Percentiles rank a stretch among this genome's conserved stretches.
Evolutionary conservation across 139 green algal species (phyloP).

Genomic region (Zygnema cylindricum): DNA sequence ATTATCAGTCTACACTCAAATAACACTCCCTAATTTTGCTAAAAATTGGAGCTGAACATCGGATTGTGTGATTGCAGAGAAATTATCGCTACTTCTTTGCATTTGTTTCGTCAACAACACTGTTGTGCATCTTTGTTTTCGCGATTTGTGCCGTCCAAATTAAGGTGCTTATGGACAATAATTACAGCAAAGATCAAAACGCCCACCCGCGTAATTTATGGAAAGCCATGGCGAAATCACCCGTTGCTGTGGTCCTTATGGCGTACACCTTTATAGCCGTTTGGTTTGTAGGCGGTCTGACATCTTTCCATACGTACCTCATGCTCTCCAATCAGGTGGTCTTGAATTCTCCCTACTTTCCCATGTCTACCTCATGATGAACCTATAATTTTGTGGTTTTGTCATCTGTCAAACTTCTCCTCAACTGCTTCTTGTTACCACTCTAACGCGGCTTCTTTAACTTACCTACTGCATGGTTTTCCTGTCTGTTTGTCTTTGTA

Average conservation of each 20-base stretch:
- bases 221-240: constrained; percentile 65
- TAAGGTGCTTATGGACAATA: constrained; percentile 52
- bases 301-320: constrained; percentile 91
- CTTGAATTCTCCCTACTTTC: too few species aligned
- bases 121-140: constrained; percentile 85
- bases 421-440: too few species aligned
- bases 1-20: too few species aligned
- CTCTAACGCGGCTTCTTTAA: too few species aligned
- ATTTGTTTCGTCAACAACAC: constrained; percentile 86
- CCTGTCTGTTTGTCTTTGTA: too few species aligned
- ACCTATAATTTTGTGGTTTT: too few species aligned
- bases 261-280: constrained; percentile 66
- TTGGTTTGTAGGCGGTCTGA: constrained; percentile 92
- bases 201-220: constrained; percentile 6
- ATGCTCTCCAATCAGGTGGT: constrained; percentile 71
- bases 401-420: too few species aligned
- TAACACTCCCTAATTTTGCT: too few species aligned
- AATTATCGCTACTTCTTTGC: constrained; percentile 98
- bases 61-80: too few species aligned
- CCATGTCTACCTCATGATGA: too few species aligned
- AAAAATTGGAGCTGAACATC: too few species aligned
- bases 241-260: constrained; percentile 69
- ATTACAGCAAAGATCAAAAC: constrained; percentile 3
- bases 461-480: too few species aligned
- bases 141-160: constrained; percentile 69